Conservation (phyloP, 257 asterid species). For the Solanum microdontum region DNA sequence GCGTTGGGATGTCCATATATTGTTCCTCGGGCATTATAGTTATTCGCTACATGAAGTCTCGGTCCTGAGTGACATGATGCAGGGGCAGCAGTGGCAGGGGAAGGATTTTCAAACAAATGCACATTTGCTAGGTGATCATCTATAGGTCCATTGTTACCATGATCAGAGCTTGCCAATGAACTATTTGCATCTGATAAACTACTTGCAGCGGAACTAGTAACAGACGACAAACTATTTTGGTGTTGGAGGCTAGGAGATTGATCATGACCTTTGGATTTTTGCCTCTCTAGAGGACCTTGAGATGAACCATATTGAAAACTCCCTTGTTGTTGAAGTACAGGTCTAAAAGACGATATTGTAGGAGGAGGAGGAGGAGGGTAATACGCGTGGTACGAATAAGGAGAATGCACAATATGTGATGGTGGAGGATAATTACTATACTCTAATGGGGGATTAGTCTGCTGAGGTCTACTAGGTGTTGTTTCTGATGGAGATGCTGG, state of each 20-base stretch:
- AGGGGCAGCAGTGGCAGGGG: conserved; percentile 41
- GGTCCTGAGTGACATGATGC: conserved; percentile 52
- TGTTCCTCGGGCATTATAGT: conserved; percentile 20
- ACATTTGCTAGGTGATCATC: conserved; percentile 45
- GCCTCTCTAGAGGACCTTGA: conserved; percentile 23
- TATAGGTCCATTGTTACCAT: conserved; percentile 22
- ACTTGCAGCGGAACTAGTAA: not conserved
- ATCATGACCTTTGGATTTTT: conserved; percentile 22
- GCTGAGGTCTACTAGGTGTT: conserved; percentile 1
- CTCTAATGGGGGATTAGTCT: conserved; percentile 8
- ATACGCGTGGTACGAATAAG: conserved; percentile 41
- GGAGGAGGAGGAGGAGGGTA: conserved; percentile 22
- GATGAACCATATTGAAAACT: conserved; percentile 36
- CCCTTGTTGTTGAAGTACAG: conserved; percentile 20
- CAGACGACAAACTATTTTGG: conserved; percentile 24
- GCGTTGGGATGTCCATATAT: conserved; percentile 28
- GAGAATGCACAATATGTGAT: conserved; percentile 29
- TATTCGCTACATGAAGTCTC: conserved; percentile 20
- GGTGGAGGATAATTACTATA: conserved; percentile 15
- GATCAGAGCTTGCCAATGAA: conserved; percentile 14
- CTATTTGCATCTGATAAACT: conserved; percentile 1
- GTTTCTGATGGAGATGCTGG: conserved; percentile 5
- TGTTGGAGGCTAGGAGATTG: conserved; percentile 17
- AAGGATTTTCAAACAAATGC: conserved; percentile 34
- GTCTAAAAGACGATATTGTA: conserved; percentile 13